Percentiles rank a stretch among this genome's conserved stretches.
Conservation (phyloP, 495 filamentous ascomycete species). For the Cudoniella acicularis region DNA sequence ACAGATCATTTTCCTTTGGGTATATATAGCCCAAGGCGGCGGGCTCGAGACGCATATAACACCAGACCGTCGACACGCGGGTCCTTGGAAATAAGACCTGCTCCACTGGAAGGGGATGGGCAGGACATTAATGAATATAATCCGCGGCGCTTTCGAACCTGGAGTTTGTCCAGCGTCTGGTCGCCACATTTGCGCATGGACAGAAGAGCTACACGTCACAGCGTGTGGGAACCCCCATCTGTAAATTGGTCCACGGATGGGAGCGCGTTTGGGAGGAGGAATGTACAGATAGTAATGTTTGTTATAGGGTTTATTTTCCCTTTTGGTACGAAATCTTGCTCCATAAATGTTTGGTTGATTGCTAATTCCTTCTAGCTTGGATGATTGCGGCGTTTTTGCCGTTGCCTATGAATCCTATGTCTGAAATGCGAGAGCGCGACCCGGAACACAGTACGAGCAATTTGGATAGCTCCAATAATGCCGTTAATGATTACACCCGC, state of each 20-base stretch:
- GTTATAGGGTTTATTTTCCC: slow-evolving; percentile 84
- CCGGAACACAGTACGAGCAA: slow-evolving; percentile 21
- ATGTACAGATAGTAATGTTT: slow-evolving; percentile 84
- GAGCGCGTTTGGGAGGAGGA: slow-evolving; percentile 60
- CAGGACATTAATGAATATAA: slow-evolving; percentile 12
- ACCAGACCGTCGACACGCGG: slow-evolving; percentile 26
- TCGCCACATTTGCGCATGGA: slow-evolving; percentile 73
- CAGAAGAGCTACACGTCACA: slow-evolving; percentile 48
- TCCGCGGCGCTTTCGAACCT: slow-evolving; percentile 16
- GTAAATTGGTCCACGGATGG: slow-evolving; percentile 59
- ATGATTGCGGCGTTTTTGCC: slow-evolving; percentile 81
- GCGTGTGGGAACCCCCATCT: slow-evolving; percentile 66
- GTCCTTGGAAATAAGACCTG: slow-evolving; percentile 23
- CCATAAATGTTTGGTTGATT: slow-evolving; percentile 23
- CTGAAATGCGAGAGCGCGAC: slow-evolving; percentile 40
- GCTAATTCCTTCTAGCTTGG: slow-evolving; percentile 54
- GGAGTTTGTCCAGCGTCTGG: slow-evolving; percentile 59
- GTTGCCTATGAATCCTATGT: slow-evolving; percentile 55
- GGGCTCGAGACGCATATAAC: slow-evolving; percentile 31
- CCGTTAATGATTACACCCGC: slow-evolving; percentile 22
- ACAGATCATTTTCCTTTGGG: slow-evolving; percentile 43
- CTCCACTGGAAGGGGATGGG: slow-evolving; percentile 15
- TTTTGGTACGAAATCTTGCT: slow-evolving; percentile 51
- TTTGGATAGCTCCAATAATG: slow-evolving; percentile 18
- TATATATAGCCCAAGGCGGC: slow-evolving; percentile 50